Evolutionary conservation across 2,329 filamentous ascomycete species (phyloP), one percentile per base, ranked within the genome.

Genomic region (Leptographium lundbergii): DNA sequence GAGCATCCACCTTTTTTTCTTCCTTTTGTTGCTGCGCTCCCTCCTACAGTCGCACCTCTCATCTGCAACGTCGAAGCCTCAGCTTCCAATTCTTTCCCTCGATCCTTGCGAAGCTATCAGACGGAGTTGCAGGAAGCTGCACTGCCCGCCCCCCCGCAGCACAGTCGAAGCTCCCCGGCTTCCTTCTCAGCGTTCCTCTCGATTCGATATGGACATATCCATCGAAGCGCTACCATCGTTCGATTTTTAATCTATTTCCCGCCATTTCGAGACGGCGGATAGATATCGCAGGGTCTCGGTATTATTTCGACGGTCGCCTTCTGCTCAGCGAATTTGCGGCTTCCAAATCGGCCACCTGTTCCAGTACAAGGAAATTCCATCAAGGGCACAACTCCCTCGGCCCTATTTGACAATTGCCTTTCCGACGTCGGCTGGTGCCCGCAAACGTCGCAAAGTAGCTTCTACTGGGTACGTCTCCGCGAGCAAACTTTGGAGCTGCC

Each of bases 151-250:
- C 27, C 14, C 14, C 48, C 48, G 25, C 25, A 51, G 24, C 48
- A 19, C 19, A 51, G 19, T 17, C 48, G 32, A 57, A 52, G 32
- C 56, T 53, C 29, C 13, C 32, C 19, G 25, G 47, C 58, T 52
- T 56, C 53, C 51, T 42, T 27, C 19, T n/a, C 29, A 14, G 10
- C 57, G 13, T 45, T 22, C 13, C 45, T 42, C 42, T 51, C 34
- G 19, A 55, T 59, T 60, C 59, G 61, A 63, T 54, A 63, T 63
- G 62, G 62, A 61, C 54, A 32, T 59, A 27, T 55, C 56, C 57
- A 54, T 50, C 57, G 58, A 60, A 47, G 42, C 54, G 51, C 45
- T 60, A n/a, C 54, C 54, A 42, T 60, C 42, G 25, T 57, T 53
- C 57, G 25, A 34, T 51, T 57, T 57, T n/a, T 62, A 59, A 61